Percentiles rank a stretch among this genome's conserved stretches.
phyloP scores from a whole-genome alignment of 106 monocot species.

The Dioscorea dumetorum region DNA sequence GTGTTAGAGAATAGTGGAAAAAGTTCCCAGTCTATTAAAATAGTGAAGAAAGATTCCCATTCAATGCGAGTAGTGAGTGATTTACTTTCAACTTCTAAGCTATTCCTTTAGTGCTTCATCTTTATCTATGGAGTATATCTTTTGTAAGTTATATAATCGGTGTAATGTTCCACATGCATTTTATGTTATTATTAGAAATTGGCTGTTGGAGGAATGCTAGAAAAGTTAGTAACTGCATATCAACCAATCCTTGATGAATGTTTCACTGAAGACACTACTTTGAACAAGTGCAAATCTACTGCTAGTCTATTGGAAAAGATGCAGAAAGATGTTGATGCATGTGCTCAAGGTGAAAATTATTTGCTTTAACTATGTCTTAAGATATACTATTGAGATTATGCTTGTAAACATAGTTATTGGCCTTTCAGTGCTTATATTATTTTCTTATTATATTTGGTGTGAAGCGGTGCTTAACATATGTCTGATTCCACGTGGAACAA shows the following conservation, averaged over 20 bases:
- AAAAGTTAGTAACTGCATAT: conserved; percentile 86
- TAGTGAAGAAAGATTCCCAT: conserved; percentile 75
- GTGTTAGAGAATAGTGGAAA: conserved; percentile 49
- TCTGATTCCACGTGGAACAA: no score
- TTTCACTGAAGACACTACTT: conserved; percentile 58
- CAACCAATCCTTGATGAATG: conserved; percentile 75
- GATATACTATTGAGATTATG: not conserved
- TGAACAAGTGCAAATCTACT: conserved; percentile 74
- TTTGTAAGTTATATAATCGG: not conserved
- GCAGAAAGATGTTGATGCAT: conserved; percentile 58
- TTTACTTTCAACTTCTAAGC: no score
- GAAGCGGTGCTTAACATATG: no score
- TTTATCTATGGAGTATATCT: not conserved
- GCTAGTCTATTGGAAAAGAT: conserved; percentile 46
- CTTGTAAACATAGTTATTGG: no score
- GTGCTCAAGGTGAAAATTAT: conserved; percentile 42
- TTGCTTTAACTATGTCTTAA: not conserved
- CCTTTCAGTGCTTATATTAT: no score
- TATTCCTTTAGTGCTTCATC: not conserved
- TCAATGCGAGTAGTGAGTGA: conserved; percentile 73
- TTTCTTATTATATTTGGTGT: no score
- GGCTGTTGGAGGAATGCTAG: conserved; percentile 89
- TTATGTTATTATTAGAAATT: conserved; percentile 57
- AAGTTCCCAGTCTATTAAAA: conserved; percentile 56
- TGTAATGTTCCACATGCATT: not conserved